Conservation (phyloP, 371 early-diverging fungal genomes). For the Chytridium lagenaria region DNA sequence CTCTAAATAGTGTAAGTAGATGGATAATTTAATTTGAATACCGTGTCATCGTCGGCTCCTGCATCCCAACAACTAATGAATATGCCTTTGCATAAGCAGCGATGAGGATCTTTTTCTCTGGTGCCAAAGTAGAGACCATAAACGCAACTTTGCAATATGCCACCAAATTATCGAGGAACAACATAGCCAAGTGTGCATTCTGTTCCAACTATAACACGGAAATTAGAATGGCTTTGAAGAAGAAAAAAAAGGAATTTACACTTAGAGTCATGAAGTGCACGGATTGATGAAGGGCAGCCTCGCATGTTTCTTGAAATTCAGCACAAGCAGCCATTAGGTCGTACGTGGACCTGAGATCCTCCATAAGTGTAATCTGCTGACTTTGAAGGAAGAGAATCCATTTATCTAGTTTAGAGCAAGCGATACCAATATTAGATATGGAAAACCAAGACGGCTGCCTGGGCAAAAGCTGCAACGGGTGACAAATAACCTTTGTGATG, state of each 20-base stretch:
- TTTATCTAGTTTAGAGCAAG: too few species aligned
- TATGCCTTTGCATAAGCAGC: constrained; percentile 1
- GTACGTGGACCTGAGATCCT: not conserved
- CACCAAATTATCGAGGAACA: not conserved
- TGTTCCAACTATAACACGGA: not conserved
- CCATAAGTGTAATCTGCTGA: not conserved
- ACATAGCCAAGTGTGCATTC: not conserved
- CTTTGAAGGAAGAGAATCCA: not conserved
- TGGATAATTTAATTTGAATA: not conserved
- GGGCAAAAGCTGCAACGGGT: too few species aligned
- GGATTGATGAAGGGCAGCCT: constrained; percentile 7
- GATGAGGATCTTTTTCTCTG: constrained; percentile 7
- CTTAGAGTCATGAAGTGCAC: constrained; percentile 1
- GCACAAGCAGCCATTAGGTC: not conserved
- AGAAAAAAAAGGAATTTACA: not conserved
- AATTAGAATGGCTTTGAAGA: not conserved
- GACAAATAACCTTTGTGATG: not conserved
- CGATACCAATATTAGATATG: too few species aligned
- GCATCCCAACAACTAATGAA: not conserved
- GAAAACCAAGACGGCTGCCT: too few species aligned
- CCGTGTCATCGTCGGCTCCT: not conserved
- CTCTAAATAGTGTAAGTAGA: not conserved
- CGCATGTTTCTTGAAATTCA: constrained; percentile 13
- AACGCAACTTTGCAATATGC: not conserved
- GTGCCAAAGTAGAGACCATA: not conserved